Base-by-base conservation (phyloP, 768 basidiomycete genomes). In the Boletus patriciae region DNA sequence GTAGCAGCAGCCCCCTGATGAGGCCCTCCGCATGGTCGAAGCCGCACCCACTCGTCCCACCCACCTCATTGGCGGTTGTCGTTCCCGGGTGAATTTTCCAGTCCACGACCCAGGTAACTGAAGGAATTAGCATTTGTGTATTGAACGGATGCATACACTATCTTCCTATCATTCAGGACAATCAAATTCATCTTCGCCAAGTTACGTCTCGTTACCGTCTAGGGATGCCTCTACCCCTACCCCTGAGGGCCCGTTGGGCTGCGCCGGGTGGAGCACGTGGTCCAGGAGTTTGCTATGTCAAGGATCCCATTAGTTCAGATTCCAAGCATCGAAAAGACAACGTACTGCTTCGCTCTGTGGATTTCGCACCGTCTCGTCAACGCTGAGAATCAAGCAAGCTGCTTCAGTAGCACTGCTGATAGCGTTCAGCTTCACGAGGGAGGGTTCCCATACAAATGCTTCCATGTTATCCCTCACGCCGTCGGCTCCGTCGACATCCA, bases 391-490 rank as follows among this genome's bases (percentile, higher is more conserved):
- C 71, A 99, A 73, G 74, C 92, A 98, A 12, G 97, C 96, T 11
- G 97, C 97, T 74, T 99, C 97, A 11, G 92, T 81, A 6, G 97
- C 97, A 67, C 95, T 96, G 72, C 86, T 88, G 67, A 99, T 87
- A 23, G 97, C 97, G 67, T 99, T 99, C 45, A 86, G 75, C 77
- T 98, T 99, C 66, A 98, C 92, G 57, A 98, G 78, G 60, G 89
- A 89, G 16, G 97, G 96, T 70, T 98, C 97, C 96, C 97, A 98
- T 9, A 99, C 96, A 67, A 98, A 99, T 44, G 92, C 90, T 50
- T 93, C 92, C 87, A 98, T 87, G 74, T 98, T 99, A 74, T 99
- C 86, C 52, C 92, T 86, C 27, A 98, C 91, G 19, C 94, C 92
- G 29, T 91, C 88, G 4, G 80, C 74, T 13, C 90, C 90, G 53